Evolutionary conservation across 1,284 basidiomycete genomes (phyloP).

Genomic region (Pholiota adiposa): DNA sequence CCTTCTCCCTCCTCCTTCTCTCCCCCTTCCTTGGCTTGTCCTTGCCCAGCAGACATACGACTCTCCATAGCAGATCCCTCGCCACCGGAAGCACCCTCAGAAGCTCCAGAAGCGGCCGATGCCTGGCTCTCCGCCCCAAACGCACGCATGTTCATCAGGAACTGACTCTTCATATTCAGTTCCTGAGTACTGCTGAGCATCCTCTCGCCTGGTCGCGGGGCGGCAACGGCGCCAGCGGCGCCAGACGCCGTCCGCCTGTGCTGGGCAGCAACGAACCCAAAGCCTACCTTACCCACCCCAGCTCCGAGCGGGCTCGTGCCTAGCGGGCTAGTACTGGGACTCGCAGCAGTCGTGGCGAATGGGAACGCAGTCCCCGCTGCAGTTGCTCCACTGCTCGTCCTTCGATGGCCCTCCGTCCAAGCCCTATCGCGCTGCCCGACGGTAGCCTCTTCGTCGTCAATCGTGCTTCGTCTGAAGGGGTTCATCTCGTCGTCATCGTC

Average conservation of each 20-base stretch:
- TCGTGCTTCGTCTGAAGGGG: conserved; percentile 39
- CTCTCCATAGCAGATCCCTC: conserved; percentile 4
- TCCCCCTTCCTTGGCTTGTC: not conserved
- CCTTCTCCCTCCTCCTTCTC: conserved; percentile 21
- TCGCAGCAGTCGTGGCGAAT: not conserved
- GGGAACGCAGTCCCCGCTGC: not conserved
- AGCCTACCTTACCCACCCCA: conserved; percentile 3
- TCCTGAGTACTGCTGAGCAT: conserved; percentile 40
- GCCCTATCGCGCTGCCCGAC: conserved; percentile 11
- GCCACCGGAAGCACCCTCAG: conserved; percentile 1
- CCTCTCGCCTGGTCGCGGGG: conserved; percentile 17
- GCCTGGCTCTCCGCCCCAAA: conserved; percentile 20
- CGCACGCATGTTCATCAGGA: conserved; percentile 28
- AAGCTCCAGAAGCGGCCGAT: conserved; percentile 9
- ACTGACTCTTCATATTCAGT: conserved; percentile 45
- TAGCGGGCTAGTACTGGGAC: not conserved
- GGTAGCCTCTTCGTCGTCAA: conserved; percentile 29
- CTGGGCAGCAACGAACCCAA: conserved; percentile 6
- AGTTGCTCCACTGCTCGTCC: conserved; percentile 6
- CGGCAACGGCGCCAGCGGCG: not conserved
- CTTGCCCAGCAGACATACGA: conserved; percentile 1
- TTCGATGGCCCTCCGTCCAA: not conserved
- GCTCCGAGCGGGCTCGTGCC: conserved; percentile 3
- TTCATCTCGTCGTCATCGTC: conserved; percentile 39
- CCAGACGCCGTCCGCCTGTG: conserved; percentile 5